Evolutionary conservation across 805 yeast genomes (phyloP), one percentile per base, ranked within the genome.

Genomic region (Sungouiella thailandica): DNA sequence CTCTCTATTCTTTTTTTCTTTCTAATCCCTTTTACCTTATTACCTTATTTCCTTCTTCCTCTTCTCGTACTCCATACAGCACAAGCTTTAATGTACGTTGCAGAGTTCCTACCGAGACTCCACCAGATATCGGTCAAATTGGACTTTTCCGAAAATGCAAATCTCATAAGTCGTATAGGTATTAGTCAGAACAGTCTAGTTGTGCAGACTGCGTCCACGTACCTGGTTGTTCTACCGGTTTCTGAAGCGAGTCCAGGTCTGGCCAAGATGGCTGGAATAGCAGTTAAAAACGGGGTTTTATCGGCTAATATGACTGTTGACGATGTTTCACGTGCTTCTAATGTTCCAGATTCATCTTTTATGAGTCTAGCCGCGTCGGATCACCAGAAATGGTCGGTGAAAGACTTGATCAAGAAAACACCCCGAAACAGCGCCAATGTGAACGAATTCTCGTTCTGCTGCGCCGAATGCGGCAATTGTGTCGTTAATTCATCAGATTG

Each of bases 311-410:
- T n/a, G n/a, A n/a, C n/a, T n/a, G n/a, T n/a, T n/a, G n/a, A n/a
- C n/a, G n/a, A n/a, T n/a, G n/a, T n/a, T n/a, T n/a, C n/a, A n/a
- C n/a, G n/a, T n/a, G n/a, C n/a, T n/a, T n/a, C n/a, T 11, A 6
- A n/a, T 8, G 4, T 26, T 6, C 23, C 17, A 10, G 9, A 18
- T 11, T 13, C 26, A 10, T 14, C 31, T 3, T 46, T 46, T 32
- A 46, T 45, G 34, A 23, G 24, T 4, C 34, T 46, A 11, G 27
- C 48, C 15, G 23, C 22, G 10, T 18, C 48, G 4, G 41, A 26
- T 23, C 34, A 34, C 12, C 41, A 31, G 25, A 25, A 39, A 2
- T 73, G 78, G 78, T 63, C 71, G 3, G 60, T 71, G 15, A 53
- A 47, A 20, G 73, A 70, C 35, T 48, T 72, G 14, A 41, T 53